Base-by-base conservation (phyloP, 768 basidiomycete species). In the Suillus fuscotomentosus region DNA sequence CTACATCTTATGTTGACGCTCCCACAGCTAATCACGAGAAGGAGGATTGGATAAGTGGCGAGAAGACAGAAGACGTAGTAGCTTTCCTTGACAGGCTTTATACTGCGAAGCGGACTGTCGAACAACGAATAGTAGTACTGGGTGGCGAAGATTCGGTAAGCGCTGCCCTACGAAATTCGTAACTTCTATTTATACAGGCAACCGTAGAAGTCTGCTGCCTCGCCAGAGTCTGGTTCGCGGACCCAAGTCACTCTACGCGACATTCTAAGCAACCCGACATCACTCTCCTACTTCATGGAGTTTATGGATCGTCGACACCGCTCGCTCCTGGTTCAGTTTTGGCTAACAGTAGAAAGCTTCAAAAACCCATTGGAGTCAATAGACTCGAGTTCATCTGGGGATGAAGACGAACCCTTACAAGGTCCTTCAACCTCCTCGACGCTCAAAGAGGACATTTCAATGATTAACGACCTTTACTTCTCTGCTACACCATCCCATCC, bases 311-410 rank as follows among this genome's bases (percentile, higher is more conserved):
- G 97, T 15, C 86, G 91, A 9, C 84, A 88, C 65, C 87, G 91
- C 38, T 92, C 95, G 14, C 72, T 93, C 14, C 86, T 94, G 11
- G 94, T 97, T 3, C 97, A 99, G 67, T 99, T 98, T 77, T 99
- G 97, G 97, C 81, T 99, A 1, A 94, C 95, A 0, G 93, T 98
- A 3, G 95, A 99, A 78, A 94, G 94, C 64, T 97, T 99, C 84
- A 98, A 98, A 78, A 94, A 97, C 69, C 97, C 97, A 0, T 78
- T 99, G 34, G 96, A 97, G 75, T 85, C 87, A 3, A 84, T 91
- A 6, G 90, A 94, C 68, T 82, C 82, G 15, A 77, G 79, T 3
- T 75, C 77, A 22, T 77, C 77, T 24, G 90, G 86, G 41, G 86
- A 87, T 60, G 88, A 86, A 15, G 88, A 88, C 38, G 85, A 86